phyloP scores from a whole-genome alignment of 805 yeast genomes.

The Candida berthetii region DNA sequence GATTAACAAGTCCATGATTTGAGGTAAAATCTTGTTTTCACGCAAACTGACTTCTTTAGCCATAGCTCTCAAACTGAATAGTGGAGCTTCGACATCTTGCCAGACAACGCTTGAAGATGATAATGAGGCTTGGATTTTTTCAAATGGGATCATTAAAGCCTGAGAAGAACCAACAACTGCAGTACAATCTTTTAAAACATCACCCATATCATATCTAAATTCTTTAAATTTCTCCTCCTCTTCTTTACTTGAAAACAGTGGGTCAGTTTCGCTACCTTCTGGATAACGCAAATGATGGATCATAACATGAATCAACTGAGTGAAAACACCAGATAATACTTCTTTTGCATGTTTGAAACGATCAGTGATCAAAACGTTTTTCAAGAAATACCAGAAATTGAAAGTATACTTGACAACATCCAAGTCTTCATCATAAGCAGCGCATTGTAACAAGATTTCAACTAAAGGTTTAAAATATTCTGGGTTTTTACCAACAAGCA shows the following conservation, averaged over 20 bases:
- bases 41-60: constrained; percentile 76
- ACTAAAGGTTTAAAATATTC: constrained; percentile 66
- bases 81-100: constrained; percentile 88
- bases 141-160: constrained; percentile 68
- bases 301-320: constrained; percentile 53
- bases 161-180: constrained; percentile 75
- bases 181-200: constrained; percentile 94
- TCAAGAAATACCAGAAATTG: constrained; percentile 83
- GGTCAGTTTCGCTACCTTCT: constrained; percentile 28
- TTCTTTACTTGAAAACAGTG: constrained; percentile 65
- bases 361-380: constrained; percentile 56
- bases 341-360: constrained; percentile 47
- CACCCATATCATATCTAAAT: constrained; percentile 95
- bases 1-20: constrained; percentile 61
- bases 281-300: constrained; percentile 76
- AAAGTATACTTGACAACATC: constrained; percentile 89
- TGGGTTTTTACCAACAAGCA: constrained; percentile 70
- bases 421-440: constrained; percentile 73
- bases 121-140: constrained; percentile 39
- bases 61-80: constrained; percentile 89
- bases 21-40: constrained; percentile 67
- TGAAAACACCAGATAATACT: constrained; percentile 48
- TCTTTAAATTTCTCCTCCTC: constrained; percentile 90
- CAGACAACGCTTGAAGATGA: constrained; percentile 35
- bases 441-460: constrained; percentile 61